These are phyloP conservation scores for Lolium perenne DNA, from an alignment of 176 grass and related monocot genomes.

Conservation along the genomic window DNA sequence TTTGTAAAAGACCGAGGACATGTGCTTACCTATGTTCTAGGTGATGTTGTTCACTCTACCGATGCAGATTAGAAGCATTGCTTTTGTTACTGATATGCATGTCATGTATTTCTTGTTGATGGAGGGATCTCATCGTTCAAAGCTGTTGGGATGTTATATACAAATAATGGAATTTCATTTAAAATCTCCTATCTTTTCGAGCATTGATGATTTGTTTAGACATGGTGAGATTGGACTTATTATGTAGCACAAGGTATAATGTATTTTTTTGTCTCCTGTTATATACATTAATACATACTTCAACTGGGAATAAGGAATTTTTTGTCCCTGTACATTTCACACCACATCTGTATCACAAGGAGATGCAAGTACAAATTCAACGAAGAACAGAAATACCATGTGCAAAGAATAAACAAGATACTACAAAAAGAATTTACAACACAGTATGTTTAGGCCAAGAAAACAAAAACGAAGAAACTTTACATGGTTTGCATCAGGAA, in stretches of 20 bases:
- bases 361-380: background rate
- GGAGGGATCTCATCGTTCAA: background rate
- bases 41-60: background rate
- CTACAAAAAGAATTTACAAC: conserved; percentile 13
- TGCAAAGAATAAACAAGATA: background rate
- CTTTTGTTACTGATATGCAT: background rate
- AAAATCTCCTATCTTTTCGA: background rate
- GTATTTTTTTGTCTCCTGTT: too few relatives aligned
- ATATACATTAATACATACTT: background rate
- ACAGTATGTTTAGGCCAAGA: background rate
- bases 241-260: background rate
- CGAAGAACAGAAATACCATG: background rate
- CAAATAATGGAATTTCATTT: background rate
- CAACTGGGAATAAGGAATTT: background rate
- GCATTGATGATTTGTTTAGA: background rate
- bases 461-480: background rate
- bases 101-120: background rate
- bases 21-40: background rate
- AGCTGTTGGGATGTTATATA: background rate
- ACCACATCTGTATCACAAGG: background rate
- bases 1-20: conserved; percentile 3
- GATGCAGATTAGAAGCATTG: background rate
- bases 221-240: background rate
- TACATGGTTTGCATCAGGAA: conserved; percentile 42
- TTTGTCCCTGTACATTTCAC: background rate